Base-by-base conservation (phyloP, 257 asterid species). In the Agastache rugosa region DNA sequence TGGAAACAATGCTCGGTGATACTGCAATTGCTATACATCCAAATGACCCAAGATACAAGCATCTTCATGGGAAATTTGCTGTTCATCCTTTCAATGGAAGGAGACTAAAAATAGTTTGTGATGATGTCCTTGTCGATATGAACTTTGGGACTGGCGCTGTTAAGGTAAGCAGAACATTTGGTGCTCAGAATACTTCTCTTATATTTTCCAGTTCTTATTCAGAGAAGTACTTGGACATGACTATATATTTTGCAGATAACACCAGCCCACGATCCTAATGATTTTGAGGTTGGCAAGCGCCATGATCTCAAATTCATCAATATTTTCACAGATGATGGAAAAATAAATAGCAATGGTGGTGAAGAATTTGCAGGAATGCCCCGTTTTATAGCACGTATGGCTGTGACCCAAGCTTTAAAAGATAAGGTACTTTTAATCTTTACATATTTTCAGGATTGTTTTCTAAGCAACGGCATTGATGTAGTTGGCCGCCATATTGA, bases 191-290 rank as follows among this genome's bases (percentile, higher is more conserved):
- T 79, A 67, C 27, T 62, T 29, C 27, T 69, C 39, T 39, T 45
- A 35, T 35, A 27, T 15, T 59, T 72, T 39, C 39, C 34, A 39
- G 74, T 56, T 75, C 22, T 62, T 81, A 35, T 17, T 4, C 44
- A 39, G 1, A 44, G 66, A 66, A 68, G 75, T 78, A 63, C 48
- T 66, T 82, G 53, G 59, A 68, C 61, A 75, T 82, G 75, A 63
- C 59, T 53, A 9, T 73, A 66, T 68, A 34, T 83, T 82, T 71
- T 79, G 76, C 89, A 92, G 99, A 92, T 92, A 79, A 95, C 99
- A 53, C 99, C 98, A 54, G 98, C 98, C 48, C 99, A 95, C 71
- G 99, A 95, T 82, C 99, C 99, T 71, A 95, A 95, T 77, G 99
- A 95, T 85, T 95, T 92, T 85, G 93, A 87, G 79, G 98, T 92